Base-by-base conservation (phyloP, 805 yeast species). In the Teunomyces kruisii region DNA sequence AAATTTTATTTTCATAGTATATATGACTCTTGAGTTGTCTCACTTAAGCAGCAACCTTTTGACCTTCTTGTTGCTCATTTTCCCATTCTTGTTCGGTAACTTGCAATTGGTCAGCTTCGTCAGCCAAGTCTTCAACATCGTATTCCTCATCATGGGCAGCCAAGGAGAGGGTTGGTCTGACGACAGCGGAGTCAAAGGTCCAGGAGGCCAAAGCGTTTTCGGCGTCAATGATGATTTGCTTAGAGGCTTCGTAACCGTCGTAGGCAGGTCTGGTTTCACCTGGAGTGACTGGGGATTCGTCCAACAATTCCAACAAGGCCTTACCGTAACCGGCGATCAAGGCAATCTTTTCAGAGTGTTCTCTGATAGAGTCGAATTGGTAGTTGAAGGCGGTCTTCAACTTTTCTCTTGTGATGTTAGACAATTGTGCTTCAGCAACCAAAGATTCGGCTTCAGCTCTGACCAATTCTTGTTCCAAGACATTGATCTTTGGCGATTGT, bases 391-490 rank as follows among this genome's bases (percentile, higher is more conserved):
- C 95, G 55, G 96, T 94, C 85, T 94, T 94, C 67, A 92, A 79
- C 78, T 91, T 91, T 76, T 91, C 97, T 74, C 99, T 88, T 60
- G 98, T 92, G 73, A 94, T 92, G 78, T 92, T 92, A 52, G 97
- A 88, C 67, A 92, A 83, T 78, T 92, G 99, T 48, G 98, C 98
- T 78, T 92, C 99, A 49, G 99, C 99, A 61, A 92, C 99, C 59
- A 92, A 83, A 42, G 97, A 89, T 76, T 94, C 98, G 55, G 98
- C 98, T 79, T 92, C 99, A 42, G 98, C 97, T 74, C 99, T 85
- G 56, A 94, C 98, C 67, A 94, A 81, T 75, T 94, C 98, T 77
- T 94, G 98, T 79, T 92, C 99, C 69, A 92, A 82, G 44, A 91
- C 92, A 54, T 88, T 84, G 56, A 92, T 87, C 79, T 92, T 92